Evolutionary conservation across 352 stramenopile genomes (phyloP), one percentile per base, ranked within the genome.

Genomic region (Phytophthora pseudosyringae): DNA sequence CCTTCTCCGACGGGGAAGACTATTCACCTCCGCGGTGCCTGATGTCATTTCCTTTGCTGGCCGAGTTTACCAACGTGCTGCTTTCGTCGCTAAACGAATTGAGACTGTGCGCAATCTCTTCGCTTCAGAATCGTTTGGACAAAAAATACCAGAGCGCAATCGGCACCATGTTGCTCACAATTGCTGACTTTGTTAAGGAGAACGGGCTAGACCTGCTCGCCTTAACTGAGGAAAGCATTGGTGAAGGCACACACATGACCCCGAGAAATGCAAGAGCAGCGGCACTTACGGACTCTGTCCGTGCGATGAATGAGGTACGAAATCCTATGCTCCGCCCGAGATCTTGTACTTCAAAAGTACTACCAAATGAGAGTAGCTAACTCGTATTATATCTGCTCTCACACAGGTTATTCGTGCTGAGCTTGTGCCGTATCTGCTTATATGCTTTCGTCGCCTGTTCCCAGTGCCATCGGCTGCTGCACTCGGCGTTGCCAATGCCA

Each of bases 31-130:
- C 89, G 0, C 81, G 87, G 13, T 75, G 81, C n/a, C 74, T 97
- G 16, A 93, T 97, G 82, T 83, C 87, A 25, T 96, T 94, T 60
- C 89, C 89, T n/a, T 71, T 94, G 31, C 50, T 95, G 41, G 89
- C 88, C 0, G 85, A 94, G 59, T 89, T 94, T 43, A 95, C 83
- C 3, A 97, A 97, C 71, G 78, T 81, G 2, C 18, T 97, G 25
- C 58, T 97, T 2, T 67, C 76, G 21, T 93, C 84, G 7, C 82
- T 96, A 21, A 97, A 97, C 44, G 84, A 96, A 43, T 71, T 97
- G n/a, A 81, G 88, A 11, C 63, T 93, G 38, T 94, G 86, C 54
- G 76, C 80, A 25, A 89, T 94, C 32, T 55, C 64, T 8, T 93
- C 86, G 9, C 57, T 94, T 26, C 71, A 85, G 52, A 78, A 69